Conservation (phyloP, 2,329 filamentous ascomycete genomes). For the Fragosphaeria purpurea region DNA sequence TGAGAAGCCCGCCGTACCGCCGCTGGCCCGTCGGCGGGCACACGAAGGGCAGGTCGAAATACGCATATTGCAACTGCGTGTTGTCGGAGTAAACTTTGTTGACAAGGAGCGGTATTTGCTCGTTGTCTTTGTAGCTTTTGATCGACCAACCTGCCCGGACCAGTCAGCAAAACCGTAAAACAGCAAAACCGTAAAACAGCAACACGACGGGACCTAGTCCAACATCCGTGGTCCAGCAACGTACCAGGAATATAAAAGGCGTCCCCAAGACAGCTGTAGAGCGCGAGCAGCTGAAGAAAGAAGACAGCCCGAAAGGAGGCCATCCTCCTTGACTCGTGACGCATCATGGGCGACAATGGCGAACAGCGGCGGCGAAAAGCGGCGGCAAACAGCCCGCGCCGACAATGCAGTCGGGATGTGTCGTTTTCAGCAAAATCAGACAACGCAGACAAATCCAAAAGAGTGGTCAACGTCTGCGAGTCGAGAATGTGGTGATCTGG, state of each 20-base stretch:
- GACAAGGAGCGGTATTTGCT: slow-evolving; percentile 73
- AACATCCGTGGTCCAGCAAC: slow-evolving; percentile 11
- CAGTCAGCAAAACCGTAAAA: not conserved
- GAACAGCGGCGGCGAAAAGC: not conserved
- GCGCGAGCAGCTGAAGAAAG: slow-evolving; percentile 26
- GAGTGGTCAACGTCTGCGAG: no score
- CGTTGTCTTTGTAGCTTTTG: slow-evolving; percentile 65
- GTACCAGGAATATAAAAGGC: slow-evolving; percentile 83
- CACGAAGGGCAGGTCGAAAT: slow-evolving; percentile 79
- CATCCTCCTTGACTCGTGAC: slow-evolving; percentile 4
- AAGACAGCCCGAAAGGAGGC: slow-evolving; percentile 33
- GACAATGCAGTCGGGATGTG: no score
- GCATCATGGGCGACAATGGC: not conserved
- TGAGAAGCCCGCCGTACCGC: slow-evolving; percentile 57
- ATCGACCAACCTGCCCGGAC: slow-evolving; percentile 62
- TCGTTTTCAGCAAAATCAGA: no score
- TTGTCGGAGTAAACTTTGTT: slow-evolving; percentile 90
- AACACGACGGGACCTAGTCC: no score
- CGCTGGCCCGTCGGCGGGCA: slow-evolving; percentile 65
- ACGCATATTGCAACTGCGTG: slow-evolving; percentile 85
- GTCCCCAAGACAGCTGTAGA: slow-evolving; percentile 35
- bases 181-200: not conserved
- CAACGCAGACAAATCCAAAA: no score
- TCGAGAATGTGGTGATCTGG: no score
- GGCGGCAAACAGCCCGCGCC: not conserved